Base-by-base conservation (phyloP, 78 protist species). In the Dictyostelium brefeldianum region DNA sequence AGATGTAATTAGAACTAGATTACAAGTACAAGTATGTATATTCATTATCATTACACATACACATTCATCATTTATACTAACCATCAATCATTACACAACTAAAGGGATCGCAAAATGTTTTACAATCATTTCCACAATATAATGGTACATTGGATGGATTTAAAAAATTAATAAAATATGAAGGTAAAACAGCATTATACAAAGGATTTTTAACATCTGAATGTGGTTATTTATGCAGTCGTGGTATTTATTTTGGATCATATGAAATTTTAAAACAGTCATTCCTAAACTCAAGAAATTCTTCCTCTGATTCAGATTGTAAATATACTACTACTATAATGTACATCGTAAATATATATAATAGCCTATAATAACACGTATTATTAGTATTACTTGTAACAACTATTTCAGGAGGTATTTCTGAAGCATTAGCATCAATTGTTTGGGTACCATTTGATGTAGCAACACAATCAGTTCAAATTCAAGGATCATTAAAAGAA, bases 361-460 rank as follows among this genome's bases (percentile, higher is more conserved):
- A n/a, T n/a, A n/a, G n/a, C n/a, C n/a, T n/a, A n/a, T n/a, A n/a
- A n/a, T n/a, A n/a, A 14, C n/a, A n/a, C n/a, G n/a, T n/a, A n/a
- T n/a, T n/a, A n/a, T 18, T 50, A 75, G 81, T 78, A 29, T 48
- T 78, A 31, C 36, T 43, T 50, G 50, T 78, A 15, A 78, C 83
- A 78, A 29, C 70, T 0, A 12, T 87, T 5, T 56, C 92, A 15
- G 92, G 92, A 3, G 92, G 50, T 11, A 59, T 62, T 22, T 81
- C 92, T 5, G 92, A 87, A 59, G 29, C 79, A 8, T 77, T 65
- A 7, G 62, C 69, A 18, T 50, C 74, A 5, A 48, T 31, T 5
- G 69, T 87, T 9, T 87, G 85, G 82, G 92, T 87, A 46, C 92
- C 92, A 62, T 87, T 87, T 59, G 92, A 87, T 77, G 80, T 87